phyloP scores from a whole-genome alignment of 2,329 filamentous ascomycete genomes.

The Ceratocystis ficicola region DNA sequence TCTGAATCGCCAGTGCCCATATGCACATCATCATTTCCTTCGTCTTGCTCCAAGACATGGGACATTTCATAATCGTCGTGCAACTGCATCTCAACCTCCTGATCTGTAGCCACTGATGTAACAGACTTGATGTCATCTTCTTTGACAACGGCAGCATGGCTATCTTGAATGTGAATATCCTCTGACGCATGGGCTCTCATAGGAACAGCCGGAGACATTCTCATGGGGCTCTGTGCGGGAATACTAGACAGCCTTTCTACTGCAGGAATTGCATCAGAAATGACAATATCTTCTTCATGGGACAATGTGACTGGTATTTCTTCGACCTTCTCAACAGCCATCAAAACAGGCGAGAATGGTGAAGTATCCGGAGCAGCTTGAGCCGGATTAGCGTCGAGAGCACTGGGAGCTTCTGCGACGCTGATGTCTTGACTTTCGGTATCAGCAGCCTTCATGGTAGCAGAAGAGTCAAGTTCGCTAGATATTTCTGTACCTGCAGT shows the following conservation, averaged over 20 bases:
- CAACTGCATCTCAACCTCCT: constrained; percentile 21
- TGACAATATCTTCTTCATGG: constrained; percentile 14
- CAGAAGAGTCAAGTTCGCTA: background rate
- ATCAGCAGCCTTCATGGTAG: background rate
- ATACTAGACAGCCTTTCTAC: background rate
- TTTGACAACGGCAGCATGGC: background rate
- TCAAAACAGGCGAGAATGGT: constrained; percentile 2
- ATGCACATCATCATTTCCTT: constrained; percentile 10
- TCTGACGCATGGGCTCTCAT: background rate
- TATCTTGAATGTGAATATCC: constrained; percentile 6
- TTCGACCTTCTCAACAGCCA: constrained; percentile 9
- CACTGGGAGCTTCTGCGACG: background rate
- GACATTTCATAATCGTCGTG: constrained; percentile 21
- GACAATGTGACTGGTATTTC: background rate
- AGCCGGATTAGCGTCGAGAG: background rate
- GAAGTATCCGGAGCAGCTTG: background rate
- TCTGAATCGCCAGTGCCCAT: constrained; percentile 13
- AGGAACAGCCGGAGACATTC: constrained; percentile 1
- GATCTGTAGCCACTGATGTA: constrained; percentile 18
- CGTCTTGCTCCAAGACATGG: constrained; percentile 4
- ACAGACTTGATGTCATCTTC: constrained; percentile 19
- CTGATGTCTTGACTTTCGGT: background rate
- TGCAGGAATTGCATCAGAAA: constrained; percentile 9
- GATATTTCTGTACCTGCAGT: background rate
- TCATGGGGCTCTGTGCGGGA: constrained; percentile 13